phyloP scores from a whole-genome alignment of 208 protist species.

The Trypanosoma platydactyli region DNA sequence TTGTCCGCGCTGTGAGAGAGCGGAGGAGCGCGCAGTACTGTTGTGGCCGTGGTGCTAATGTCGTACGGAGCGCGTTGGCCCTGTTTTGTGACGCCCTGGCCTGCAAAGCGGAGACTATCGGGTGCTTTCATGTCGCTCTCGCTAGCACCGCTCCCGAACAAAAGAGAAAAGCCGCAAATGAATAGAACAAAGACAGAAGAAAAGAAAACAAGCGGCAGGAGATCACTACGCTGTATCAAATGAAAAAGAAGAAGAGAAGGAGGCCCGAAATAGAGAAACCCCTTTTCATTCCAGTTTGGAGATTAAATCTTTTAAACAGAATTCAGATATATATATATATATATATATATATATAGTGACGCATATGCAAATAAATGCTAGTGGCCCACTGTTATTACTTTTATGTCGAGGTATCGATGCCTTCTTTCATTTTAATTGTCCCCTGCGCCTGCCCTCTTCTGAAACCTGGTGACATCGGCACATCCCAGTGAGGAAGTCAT shows the following conservation, averaged over 20 bases:
- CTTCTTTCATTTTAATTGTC: not conserved
- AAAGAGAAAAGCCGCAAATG: constrained; percentile 20
- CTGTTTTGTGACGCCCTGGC: constrained; percentile 2
- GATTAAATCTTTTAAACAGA: not conserved
- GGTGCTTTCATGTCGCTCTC: not conserved
- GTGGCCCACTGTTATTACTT: not conserved
- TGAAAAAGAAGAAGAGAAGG: too few species aligned
- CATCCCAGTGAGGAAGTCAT: too few species aligned
- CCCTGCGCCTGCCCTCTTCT: not conserved
- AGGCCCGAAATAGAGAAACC: too few species aligned
- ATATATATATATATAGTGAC: too few species aligned
- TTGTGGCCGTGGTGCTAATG: not conserved
- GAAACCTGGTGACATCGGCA: not conserved
- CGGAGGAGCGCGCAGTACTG: not conserved
- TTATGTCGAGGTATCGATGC: not conserved
- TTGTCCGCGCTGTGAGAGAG: not conserved
- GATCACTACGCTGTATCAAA: too few species aligned
- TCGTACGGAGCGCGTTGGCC: not conserved
- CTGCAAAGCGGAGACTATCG: not conserved
- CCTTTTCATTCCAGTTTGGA: too few species aligned
- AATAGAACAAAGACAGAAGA: constrained; percentile 4
- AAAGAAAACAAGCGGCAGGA: not conserved
- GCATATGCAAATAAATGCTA: not conserved
- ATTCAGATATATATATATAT: constrained; percentile 15
- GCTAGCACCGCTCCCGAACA: not conserved